Base-by-base conservation (phyloP, 192 early-diverging fungal species). In the Chytriomyces sp. region DNA sequence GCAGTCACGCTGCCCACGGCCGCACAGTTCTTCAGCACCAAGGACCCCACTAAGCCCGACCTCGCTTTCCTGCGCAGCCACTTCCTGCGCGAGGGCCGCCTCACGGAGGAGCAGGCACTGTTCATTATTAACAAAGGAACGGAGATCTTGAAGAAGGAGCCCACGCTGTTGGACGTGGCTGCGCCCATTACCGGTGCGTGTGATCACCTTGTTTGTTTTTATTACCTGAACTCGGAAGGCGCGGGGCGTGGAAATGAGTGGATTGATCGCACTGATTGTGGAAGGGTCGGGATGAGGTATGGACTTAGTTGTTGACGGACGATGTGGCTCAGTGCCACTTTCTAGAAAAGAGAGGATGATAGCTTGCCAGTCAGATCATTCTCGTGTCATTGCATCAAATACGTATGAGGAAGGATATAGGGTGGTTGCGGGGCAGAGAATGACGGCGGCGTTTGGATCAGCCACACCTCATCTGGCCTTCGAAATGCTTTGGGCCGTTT, bases 71-170 rank as follows among this genome's bases (percentile, higher is more conserved):
- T 98, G 58, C 94, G 93, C 71, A 84, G 90, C 74, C 95, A 96
- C 77, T 98, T 98, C 81, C 90, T 93, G 72, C 88, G 87, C 40
- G 96, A 98, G 71, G 96, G 96, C 14, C 90, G 94, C 28, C 83
- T 98, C 63, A 90, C 93, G 22, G 92, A 96, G 76, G 90, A 94
- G 65, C 94, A 98, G 78, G 95, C 95, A 5, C 81, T 98, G 59
- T 88, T 78, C 41, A 96, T 98, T 77, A 85, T 98, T 59, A 83
- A 85, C 59, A 90, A 89, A 49, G 95, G 91, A 30, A 93, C 93
- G 26, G 89, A 91, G 56, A 63, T 96, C 28, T 78, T 98, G 66
- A 89, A 83, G 39, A 86, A 85, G 57, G 96, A 98, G 79, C 85
- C 89, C 4, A 98, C 91, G 54, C 75, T 98, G 68, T 76, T 96